These are phyloP conservation scores for Pythium myriotylum DNA, from an alignment of 352 stramenopile species.

Conservation along the genomic window DNA sequence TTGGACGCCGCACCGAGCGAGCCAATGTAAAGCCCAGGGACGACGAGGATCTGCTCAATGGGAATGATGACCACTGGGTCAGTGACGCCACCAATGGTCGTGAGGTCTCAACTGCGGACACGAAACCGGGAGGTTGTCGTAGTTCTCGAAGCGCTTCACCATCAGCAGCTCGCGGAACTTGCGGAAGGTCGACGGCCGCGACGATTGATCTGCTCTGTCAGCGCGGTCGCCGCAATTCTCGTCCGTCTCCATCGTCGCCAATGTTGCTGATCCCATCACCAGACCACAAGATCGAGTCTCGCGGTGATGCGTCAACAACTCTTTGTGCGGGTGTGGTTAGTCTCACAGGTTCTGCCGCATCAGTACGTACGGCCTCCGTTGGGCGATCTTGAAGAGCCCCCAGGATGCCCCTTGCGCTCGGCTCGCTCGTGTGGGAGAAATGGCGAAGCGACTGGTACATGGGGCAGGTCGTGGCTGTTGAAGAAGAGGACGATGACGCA, in stretches of 20 bases:
- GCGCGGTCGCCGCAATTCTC: too few species aligned
- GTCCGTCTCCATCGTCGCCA: too few species aligned
- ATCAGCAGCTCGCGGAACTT: conserved; percentile 66
- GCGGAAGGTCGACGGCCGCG: conserved; percentile 34
- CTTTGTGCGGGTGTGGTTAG: too few species aligned
- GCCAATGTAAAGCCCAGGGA: conserved; percentile 62
- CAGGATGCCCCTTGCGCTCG: conserved; percentile 14
- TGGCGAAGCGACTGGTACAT: conserved; percentile 57
- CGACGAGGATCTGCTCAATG: conserved; percentile 30
- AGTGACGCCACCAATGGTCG: too few species aligned
- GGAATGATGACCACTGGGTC: background rate
- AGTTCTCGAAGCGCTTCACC: conserved; percentile 46
- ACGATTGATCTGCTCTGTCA: background rate
- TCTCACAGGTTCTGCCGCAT: background rate
- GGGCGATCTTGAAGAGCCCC: background rate
- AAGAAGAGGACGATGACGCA: background rate
- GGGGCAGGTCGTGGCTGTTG: conserved; percentile 36
- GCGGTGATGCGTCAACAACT: too few species aligned
- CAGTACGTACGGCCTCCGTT: too few species aligned
- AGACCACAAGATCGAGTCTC: too few species aligned
- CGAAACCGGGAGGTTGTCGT: conserved; percentile 52
- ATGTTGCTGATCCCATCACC: background rate
- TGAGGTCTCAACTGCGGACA: background rate
- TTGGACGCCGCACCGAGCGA: conserved; percentile 69
- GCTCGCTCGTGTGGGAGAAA: conserved; percentile 41